Evolutionary conservation across 805 yeast species (phyloP).

Genomic region (Pichia kluyveri): DNA sequence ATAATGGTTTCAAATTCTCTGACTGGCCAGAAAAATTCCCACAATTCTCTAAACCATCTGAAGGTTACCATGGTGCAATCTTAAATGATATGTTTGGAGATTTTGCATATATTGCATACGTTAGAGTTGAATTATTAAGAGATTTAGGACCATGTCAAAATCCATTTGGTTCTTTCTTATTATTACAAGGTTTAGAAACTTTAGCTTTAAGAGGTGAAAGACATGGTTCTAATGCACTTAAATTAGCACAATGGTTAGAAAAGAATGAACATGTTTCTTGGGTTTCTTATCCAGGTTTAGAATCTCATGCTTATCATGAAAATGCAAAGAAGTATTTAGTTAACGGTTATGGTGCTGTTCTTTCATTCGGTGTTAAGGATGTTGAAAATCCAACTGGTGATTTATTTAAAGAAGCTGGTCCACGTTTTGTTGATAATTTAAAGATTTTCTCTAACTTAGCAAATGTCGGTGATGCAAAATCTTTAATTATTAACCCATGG

Average conservation of each 20-base stretch:
- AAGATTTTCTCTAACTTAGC: conserved; percentile 88
- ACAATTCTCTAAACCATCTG: conserved; percentile 83
- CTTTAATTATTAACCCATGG: conserved; percentile 92
- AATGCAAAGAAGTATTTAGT: conserved; percentile 74
- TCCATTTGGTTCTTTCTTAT: conserved; percentile 82
- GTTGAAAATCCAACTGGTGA: conserved; percentile 37
- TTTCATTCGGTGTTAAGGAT: conserved; percentile 83
- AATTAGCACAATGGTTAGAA: conserved; percentile 71
- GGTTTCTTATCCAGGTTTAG: conserved; percentile 91
- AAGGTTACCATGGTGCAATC: conserved; percentile 86
- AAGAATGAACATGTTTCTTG: conserved; percentile 60
- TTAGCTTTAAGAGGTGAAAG: conserved; percentile 89
- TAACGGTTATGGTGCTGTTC: conserved; percentile 78
- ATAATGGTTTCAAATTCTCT: conserved; percentile 89
- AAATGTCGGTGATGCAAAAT: conserved; percentile 93
- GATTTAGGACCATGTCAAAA: conserved; percentile 85
- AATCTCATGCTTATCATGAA: conserved; percentile 68
- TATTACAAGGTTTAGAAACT: conserved; percentile 90
- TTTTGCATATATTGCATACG: conserved; percentile 69
- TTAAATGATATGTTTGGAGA: conserved; percentile 77
- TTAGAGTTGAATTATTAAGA: conserved; percentile 77
- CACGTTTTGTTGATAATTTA: conserved; percentile 73
- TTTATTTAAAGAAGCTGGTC: conserved; percentile 70
- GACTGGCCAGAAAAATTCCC: conserved; percentile 83
- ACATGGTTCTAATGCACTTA: conserved; percentile 75